Conservation (phyloP, 1,284 basidiomycete species). For the Clitocybe nebularis region DNA sequence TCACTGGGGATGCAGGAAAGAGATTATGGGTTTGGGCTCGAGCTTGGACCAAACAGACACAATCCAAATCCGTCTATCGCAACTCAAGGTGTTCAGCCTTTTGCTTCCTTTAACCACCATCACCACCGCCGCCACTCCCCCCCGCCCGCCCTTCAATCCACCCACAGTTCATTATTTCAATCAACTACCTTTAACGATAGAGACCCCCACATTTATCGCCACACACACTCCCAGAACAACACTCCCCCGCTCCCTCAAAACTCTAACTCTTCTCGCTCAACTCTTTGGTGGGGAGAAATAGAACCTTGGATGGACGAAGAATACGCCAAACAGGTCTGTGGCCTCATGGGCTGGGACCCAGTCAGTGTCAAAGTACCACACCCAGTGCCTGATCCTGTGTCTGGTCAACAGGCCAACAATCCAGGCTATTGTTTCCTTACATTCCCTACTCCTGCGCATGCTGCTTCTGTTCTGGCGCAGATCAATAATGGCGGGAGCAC, state of each 20-base stretch:
- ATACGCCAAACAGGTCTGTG: constrained; percentile 79
- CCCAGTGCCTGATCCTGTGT: constrained; percentile 52
- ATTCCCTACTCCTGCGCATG: constrained; percentile 70
- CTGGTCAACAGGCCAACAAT: constrained; percentile 69
- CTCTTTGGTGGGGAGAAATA: constrained; percentile 78
- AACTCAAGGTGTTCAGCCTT: constrained; percentile 21
- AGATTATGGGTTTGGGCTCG: constrained; percentile 24
- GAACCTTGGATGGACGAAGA: constrained; percentile 93
- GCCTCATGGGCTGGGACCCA: constrained; percentile 76
- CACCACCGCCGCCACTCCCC: constrained; percentile 29
- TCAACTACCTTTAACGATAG: constrained; percentile 34
- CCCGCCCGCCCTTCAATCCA: constrained; percentile 19
- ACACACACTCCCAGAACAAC: constrained; percentile 21
- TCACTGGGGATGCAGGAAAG: constrained; percentile 21
- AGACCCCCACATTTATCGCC: constrained; percentile 29
- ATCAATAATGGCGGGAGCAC: constrained; percentile 47
- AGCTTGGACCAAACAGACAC: constrained; percentile 44
- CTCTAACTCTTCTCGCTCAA: constrained; percentile 38
- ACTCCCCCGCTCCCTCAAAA: constrained; percentile 24
- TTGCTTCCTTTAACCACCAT: constrained; percentile 33
- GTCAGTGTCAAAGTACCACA: constrained; percentile 67
- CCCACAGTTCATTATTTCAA: constrained; percentile 21
- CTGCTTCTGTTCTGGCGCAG: constrained; percentile 68
- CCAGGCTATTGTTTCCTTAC: constrained; percentile 85
- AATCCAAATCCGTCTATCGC: constrained; percentile 30